Conservation (phyloP, 2,329 filamentous ascomycete species). For the Fusarium sp. region DNA sequence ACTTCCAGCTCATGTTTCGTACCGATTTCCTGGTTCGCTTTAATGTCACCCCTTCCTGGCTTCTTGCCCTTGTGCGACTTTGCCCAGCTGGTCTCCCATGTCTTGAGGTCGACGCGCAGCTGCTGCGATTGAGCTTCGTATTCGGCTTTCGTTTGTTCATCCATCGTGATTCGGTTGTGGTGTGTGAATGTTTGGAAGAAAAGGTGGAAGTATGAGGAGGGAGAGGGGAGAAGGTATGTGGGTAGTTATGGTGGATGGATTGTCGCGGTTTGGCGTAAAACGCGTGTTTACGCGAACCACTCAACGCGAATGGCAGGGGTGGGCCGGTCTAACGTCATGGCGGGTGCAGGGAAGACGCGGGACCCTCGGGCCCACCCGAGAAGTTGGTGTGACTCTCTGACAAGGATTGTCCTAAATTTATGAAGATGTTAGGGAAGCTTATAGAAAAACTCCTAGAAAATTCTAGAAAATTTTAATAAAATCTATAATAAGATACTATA, state of each 20-base stretch:
- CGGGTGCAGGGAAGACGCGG: slow-evolving; percentile 22
- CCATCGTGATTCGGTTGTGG: slow-evolving; percentile 54
- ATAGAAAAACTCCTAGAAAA: neutral
- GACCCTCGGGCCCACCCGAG: slow-evolving; percentile 17
- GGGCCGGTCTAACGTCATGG: slow-evolving; percentile 31
- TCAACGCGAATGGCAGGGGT: slow-evolving; percentile 37
- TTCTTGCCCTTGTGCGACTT: slow-evolving; percentile 73
- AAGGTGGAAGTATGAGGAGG: slow-evolving; percentile 1
- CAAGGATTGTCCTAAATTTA: neutral
- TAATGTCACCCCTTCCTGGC: slow-evolving; percentile 81
- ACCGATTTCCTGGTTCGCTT: slow-evolving; percentile 78
- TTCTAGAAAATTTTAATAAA: neutral
- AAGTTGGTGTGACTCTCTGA: neutral
- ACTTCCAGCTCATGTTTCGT: slow-evolving; percentile 40
- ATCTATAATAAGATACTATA: neutral
- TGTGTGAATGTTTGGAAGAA: neutral
- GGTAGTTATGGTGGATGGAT: slow-evolving; percentile 13
- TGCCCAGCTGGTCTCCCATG: slow-evolving; percentile 79
- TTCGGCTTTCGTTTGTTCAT: slow-evolving; percentile 56
- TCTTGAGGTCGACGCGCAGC: slow-evolving; percentile 78
- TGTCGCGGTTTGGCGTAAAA: slow-evolving; percentile 34
- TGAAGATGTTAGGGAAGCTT: neutral
- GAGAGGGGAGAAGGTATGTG: slow-evolving; percentile 2
- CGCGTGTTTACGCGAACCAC: slow-evolving; percentile 43
- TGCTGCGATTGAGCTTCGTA: slow-evolving; percentile 65